Evolutionary conservation across 768 basidiomycete species (phyloP).

Genomic region (Clavulina sp.): DNA sequence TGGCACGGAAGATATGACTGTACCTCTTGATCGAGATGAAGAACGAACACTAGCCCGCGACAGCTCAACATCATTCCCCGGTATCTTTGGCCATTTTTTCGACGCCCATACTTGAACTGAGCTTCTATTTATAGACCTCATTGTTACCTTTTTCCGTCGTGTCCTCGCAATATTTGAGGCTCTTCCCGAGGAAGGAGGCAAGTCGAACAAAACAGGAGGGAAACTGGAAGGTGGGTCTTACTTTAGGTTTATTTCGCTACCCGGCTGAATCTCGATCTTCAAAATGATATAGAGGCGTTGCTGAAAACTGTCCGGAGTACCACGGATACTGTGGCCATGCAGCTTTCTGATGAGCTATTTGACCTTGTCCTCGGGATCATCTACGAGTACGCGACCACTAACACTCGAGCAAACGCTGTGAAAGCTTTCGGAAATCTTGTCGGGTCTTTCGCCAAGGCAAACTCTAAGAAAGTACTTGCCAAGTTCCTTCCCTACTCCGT

Average conservation of each 20-base stretch:
- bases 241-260: background rate
- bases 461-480: constrained; percentile 55
- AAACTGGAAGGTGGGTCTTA: constrained; percentile 21
- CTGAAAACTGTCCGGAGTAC: constrained; percentile 66
- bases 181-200: constrained; percentile 86
- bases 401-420: constrained; percentile 81
- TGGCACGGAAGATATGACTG: constrained; percentile 17
- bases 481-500: constrained; percentile 69
- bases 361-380: constrained; percentile 73
- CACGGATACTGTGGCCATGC: constrained; percentile 64
- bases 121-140: constrained; percentile 41
- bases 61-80: constrained; percentile 62
- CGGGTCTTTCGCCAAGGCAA: constrained; percentile 61
- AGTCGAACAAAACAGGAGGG: constrained; percentile 63
- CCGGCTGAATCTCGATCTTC: too few relatives aligned
- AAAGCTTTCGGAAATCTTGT: constrained; percentile 79
- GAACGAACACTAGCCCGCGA: constrained; percentile 59
- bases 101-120: background rate
- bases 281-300: constrained; percentile 32
- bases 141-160: constrained; percentile 55
- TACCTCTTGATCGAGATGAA: constrained; percentile 39
- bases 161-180: constrained; percentile 77
- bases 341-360: constrained; percentile 61
- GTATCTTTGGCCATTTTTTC: constrained; percentile 21
- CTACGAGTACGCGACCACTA: constrained; percentile 73